A percentile compares a stretch with the other conserved stretches of the same genome.
These are phyloP conservation scores for Globisporangium middletonii DNA, from an alignment of 352 stramenopile genomes.

Conservation along the genomic window DNA sequence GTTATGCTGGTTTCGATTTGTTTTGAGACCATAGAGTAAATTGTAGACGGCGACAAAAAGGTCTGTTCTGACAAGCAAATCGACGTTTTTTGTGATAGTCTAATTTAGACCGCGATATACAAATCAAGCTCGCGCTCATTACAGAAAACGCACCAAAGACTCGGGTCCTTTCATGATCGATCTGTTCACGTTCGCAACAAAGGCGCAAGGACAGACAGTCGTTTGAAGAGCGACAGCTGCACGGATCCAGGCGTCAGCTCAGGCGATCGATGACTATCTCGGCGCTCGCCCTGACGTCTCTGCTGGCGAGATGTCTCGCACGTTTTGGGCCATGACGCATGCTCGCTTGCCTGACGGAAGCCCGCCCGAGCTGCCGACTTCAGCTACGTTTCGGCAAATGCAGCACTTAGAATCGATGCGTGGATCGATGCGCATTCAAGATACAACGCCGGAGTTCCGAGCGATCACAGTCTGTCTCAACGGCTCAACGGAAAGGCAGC, in stretches of 20 bases:
- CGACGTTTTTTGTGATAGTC: too few relatives aligned
- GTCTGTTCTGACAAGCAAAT: too few relatives aligned
- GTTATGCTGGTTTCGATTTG: too few relatives aligned
- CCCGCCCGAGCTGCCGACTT: background rate
- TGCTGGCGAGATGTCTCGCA: slow-evolving; percentile 11
- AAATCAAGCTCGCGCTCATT: too few relatives aligned
- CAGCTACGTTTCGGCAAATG: background rate
- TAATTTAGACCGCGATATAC: too few relatives aligned
- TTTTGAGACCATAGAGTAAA: too few relatives aligned
- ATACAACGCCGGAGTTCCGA: background rate
- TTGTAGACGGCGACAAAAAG: too few relatives aligned
- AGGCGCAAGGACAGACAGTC: background rate
- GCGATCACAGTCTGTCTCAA: background rate
- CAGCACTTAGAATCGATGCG: background rate
- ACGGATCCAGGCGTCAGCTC: background rate
- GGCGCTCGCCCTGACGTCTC: background rate
- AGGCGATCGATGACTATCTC: background rate
- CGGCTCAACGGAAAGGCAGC: background rate
- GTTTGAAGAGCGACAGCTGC: background rate
- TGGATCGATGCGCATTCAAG: background rate
- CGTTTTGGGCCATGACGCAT: slow-evolving; percentile 11
- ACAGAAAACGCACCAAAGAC: too few relatives aligned
- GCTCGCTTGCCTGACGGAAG: slow-evolving; percentile 5
- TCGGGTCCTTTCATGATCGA: too few relatives aligned
- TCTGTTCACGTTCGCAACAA: too few relatives aligned